Evolutionary conservation across 2,329 filamentous ascomycete genomes (phyloP).

Genomic region (Botrytis deweyae): DNA sequence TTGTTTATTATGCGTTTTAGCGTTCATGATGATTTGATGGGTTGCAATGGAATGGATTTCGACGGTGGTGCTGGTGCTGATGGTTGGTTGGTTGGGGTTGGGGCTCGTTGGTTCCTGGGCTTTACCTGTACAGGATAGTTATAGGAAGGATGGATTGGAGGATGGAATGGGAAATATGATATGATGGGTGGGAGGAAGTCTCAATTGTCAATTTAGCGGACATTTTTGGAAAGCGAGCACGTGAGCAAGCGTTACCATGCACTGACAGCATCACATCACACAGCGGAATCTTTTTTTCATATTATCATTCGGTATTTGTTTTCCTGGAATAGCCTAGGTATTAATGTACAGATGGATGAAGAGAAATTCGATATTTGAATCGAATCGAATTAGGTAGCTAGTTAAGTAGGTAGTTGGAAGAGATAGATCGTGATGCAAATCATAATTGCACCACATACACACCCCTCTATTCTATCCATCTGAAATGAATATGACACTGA

Average conservation of each 20-base stretch:
- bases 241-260: neutral
- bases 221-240: neutral
- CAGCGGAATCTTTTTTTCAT: neutral
- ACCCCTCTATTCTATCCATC: neutral
- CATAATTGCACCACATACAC: slow-evolving; percentile 1
- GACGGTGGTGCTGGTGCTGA: slow-evolving; percentile 5
- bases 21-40: slow-evolving; percentile 8
- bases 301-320: slow-evolving; percentile 8
- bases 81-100: neutral
- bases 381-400: slow-evolving; percentile 2
- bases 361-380: neutral
- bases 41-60: neutral
- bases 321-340: slow-evolving; percentile 10
- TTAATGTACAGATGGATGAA: slow-evolving; percentile 15
- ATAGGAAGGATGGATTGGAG: neutral
- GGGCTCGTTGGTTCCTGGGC: slow-evolving; percentile 16
- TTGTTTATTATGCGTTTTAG: slow-evolving; percentile 14
- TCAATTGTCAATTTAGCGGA: neutral
- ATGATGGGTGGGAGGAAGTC: neutral
- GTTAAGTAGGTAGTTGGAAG: slow-evolving; percentile 1
- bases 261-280: neutral
- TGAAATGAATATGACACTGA: neutral
- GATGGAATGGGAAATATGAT: neutral
- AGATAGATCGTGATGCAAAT: slow-evolving; percentile 9
- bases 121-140: slow-evolving; percentile 3